Evolutionary conservation across 495 filamentous ascomycete species (phyloP), one percentile per base, ranked within the genome.

Genomic region (Cladorrhinum samala): DNA sequence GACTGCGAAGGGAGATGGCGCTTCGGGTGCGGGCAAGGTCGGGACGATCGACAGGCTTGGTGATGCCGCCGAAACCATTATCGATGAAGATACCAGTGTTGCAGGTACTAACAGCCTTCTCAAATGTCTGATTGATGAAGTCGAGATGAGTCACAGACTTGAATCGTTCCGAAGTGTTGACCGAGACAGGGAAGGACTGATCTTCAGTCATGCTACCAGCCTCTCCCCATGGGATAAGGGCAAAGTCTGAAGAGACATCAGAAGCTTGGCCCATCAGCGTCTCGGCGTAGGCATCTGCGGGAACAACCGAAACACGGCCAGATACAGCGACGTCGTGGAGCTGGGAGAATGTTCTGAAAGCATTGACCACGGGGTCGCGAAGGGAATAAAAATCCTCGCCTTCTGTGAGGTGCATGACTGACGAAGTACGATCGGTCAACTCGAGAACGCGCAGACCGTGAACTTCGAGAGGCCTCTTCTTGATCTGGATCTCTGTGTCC

Each of bases 391-490:
- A 59, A 17, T 91, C 88, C 9, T 91, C 89, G 38, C 83, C 74
- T 54, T 93, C 89, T 0, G 89, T 84, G 5, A 95, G 88, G 60
- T 90, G 86, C 93, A 98, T 98, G 49, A 96, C 91, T 17, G 91
- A 88, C 6, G 93, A 96, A 27, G 86, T 84, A 76, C 93, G 90
- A 55, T 98, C 91, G 0, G 89, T 93, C 19, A 97, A 82, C 63
- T 94, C 89, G 38, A 96, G 69, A 46, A 98, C 74, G 2, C 91
- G 86, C 19, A 96, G 70, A 33, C 91, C 93, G 60, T 96, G 86
- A 0, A 94, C 88, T 63, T 90, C 82, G 2, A 96, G 76, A 0
- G 83, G 79, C 19, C 77, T 68, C 50, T 74, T 77, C 24, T 60
- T 58, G 37, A 66, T 44, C 25, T 61, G 38, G 17, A 61, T 44